These are phyloP conservation scores for Akanthomyces lecanii DNA, from an alignment of 2,329 filamentous ascomycete genomes.

Conservation along the genomic window DNA sequence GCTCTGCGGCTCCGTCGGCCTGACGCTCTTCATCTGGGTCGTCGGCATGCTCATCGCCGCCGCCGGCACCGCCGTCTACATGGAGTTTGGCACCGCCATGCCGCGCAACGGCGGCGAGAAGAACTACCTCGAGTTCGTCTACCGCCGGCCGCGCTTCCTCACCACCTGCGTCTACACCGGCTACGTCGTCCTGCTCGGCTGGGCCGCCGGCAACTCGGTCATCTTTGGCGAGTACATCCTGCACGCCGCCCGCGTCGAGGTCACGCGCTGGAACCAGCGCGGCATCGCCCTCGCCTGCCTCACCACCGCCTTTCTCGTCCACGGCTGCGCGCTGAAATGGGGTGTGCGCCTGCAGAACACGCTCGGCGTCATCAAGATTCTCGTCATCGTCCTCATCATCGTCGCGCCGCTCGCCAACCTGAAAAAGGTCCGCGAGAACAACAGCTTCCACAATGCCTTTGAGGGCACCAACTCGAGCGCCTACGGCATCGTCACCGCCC, in stretches of 20 bases:
- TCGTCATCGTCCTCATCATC: slow-evolving; percentile 62
- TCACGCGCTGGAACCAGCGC: slow-evolving; percentile 63
- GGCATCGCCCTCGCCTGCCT: slow-evolving; percentile 64
- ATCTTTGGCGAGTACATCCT: slow-evolving; percentile 69
- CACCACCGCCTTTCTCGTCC: slow-evolving; percentile 60
- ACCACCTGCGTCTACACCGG: slow-evolving; percentile 56
- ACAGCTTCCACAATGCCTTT: slow-evolving; percentile 62
- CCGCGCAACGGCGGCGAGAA: slow-evolving; percentile 63
- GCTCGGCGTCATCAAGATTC: slow-evolving; percentile 62
- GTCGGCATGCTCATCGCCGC: slow-evolving; percentile 57
- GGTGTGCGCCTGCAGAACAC: slow-evolving; percentile 64
- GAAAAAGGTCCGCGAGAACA: slow-evolving; percentile 51
- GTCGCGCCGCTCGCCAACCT: slow-evolving; percentile 58
- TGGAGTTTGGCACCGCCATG: slow-evolving; percentile 63
- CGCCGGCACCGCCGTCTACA: slow-evolving; percentile 59
- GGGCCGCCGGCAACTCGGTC: slow-evolving; percentile 64
- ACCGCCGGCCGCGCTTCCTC: slow-evolving; percentile 56
- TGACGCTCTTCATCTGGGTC: slow-evolving; percentile 61
- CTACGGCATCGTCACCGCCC: slow-evolving; percentile 63
- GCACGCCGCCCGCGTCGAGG: slow-evolving; percentile 58
- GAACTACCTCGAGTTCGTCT: slow-evolving; percentile 64
- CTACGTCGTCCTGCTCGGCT: slow-evolving; percentile 60
- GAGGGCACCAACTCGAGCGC: slow-evolving; percentile 61
- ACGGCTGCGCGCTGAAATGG: slow-evolving; percentile 60
- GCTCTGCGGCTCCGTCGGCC: slow-evolving; percentile 56